Percentiles rank a stretch among this genome's conserved stretches.
Conservation (phyloP, 2,329 filamentous ascomycete species). For the Stemphylium vesicarium region DNA sequence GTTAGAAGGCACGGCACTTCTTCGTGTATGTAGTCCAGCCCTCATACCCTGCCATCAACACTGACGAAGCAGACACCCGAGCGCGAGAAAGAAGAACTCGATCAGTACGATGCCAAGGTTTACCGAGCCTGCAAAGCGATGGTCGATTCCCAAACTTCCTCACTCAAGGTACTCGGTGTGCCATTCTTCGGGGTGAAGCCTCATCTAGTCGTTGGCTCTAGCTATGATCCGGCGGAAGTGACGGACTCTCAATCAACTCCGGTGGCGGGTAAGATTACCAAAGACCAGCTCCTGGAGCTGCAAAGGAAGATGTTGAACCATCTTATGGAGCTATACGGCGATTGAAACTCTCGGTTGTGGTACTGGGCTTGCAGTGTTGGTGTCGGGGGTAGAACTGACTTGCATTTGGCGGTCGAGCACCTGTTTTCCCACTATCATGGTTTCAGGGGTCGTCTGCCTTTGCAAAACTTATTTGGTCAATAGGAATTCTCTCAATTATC, state of each 20-base stretch:
- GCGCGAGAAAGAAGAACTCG: constrained; percentile 61
- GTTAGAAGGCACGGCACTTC: constrained; percentile 25
- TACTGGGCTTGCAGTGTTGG: no score
- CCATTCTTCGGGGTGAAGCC: constrained; percentile 42
- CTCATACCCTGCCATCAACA: background rate
- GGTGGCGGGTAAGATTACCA: constrained; percentile 30
- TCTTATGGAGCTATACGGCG: constrained; percentile 40
- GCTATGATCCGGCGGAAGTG: constrained; percentile 15
- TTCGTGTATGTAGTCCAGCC: constrained; percentile 24
- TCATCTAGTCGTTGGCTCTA: constrained; percentile 33
- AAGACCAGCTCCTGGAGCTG: constrained; percentile 35
- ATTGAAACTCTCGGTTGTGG: constrained; percentile 7
- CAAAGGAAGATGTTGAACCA: constrained; percentile 48
- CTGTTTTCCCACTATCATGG: no score
- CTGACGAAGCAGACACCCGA: constrained; percentile 49
- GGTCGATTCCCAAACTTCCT: constrained; percentile 62
- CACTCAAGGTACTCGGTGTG: constrained; percentile 60
- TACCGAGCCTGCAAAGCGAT: constrained; percentile 65
- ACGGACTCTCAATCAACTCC: constrained; percentile 2
- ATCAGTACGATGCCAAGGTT: constrained; percentile 67
- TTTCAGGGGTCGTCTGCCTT: no score
- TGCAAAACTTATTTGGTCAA: no score
- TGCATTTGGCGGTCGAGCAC: no score
- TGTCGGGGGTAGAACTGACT: no score
- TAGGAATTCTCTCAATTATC: no score